Percentiles rank a stretch among this genome's conserved stretches.
phyloP scores from a whole-genome alignment of 176 grass and related monocot genomes.

The Areca catechu region DNA sequence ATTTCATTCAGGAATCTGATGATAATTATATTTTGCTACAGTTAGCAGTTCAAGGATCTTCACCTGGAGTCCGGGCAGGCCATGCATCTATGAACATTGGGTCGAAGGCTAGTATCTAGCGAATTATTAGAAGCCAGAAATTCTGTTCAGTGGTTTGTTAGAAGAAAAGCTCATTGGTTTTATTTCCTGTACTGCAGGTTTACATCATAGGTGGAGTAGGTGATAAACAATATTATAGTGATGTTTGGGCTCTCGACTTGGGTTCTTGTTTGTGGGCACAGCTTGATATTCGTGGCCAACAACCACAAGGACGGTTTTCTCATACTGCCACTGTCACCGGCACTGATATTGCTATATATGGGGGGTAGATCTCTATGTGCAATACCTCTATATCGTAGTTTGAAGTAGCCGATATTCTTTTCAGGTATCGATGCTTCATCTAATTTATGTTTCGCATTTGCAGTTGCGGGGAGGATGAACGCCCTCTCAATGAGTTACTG shows the following conservation, averaged over 20 bases:
- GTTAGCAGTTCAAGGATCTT: slow-evolving; percentile 62
- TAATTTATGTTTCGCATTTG: neutral
- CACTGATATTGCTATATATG: slow-evolving; percentile 79
- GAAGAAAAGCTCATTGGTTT: neutral
- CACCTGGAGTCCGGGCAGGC: slow-evolving; percentile 79
- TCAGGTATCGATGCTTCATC: no score
- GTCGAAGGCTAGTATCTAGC: slow-evolving; percentile 47
- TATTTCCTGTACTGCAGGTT: slow-evolving; percentile 24
- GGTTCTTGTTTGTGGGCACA: slow-evolving; percentile 49
- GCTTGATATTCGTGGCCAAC: slow-evolving; percentile 79
- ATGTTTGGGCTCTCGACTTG: slow-evolving; percentile 90
- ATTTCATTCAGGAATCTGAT: neutral
- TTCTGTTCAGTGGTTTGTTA: neutral
- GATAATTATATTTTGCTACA: slow-evolving; percentile 18
- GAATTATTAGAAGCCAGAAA: neutral
- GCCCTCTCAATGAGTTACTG: slow-evolving; percentile 78
- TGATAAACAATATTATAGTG: slow-evolving; percentile 93
- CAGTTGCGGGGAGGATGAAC: slow-evolving; percentile 91
- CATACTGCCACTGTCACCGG: slow-evolving; percentile 63
- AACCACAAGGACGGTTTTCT: slow-evolving; percentile 84
- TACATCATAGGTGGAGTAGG: slow-evolving; percentile 94
- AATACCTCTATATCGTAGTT: neutral
- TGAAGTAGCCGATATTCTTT: no score
- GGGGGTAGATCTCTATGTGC: slow-evolving; percentile 47
- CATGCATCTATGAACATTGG: slow-evolving; percentile 78